Evolutionary conservation across 257 asterid genomes (phyloP), one percentile per base, ranked within the genome.

Genomic region (Lycium barbarum): DNA sequence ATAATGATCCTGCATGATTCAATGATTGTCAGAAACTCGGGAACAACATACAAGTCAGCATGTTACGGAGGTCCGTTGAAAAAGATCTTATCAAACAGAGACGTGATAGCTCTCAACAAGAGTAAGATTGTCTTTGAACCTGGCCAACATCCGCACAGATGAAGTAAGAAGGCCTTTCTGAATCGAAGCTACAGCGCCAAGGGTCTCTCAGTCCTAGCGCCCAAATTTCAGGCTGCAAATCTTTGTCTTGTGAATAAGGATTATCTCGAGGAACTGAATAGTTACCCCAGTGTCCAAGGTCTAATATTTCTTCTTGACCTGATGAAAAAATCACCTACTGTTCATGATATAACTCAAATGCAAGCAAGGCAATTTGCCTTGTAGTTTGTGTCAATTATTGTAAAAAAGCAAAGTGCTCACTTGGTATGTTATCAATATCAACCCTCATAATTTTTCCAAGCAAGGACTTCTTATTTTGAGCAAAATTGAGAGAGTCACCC

Each of bases 111-210:
- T 6, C 80, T 43, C 17, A 40, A 43, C 9, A 17, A 78, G 33
- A 78, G 33, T 53, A 49, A 26, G 26, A 53, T 54, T 7, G 45
- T 78, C 65, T 33, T 14, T 14, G 22, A 45, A 95, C 99, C 99
- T 94, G 91, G 20, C 99, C 99, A 86, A 86, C 78, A 84, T 94
- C 99, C 12, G 93, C 97, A 65, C 99, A 96, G 26, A 92, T 68
- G 89, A 96, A 94, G 86, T 94, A 93, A 33, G 95, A 90, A 88
- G 98, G 98, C 92, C 97, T 92, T 84, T 94, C 95, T 35, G 98
- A 87, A 86, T 96, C 99, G 26, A 96, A 96, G 90, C 98, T 94
- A 72, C 99, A 96, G 18, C 98, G 95, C 99, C 98, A 96, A 7
- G 99, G 99, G 67, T 90, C 90, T 89, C 97, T 92, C 12, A 96